Base-by-base conservation (phyloP, 306 rosid species). In the Begonia masoniana region DNA sequence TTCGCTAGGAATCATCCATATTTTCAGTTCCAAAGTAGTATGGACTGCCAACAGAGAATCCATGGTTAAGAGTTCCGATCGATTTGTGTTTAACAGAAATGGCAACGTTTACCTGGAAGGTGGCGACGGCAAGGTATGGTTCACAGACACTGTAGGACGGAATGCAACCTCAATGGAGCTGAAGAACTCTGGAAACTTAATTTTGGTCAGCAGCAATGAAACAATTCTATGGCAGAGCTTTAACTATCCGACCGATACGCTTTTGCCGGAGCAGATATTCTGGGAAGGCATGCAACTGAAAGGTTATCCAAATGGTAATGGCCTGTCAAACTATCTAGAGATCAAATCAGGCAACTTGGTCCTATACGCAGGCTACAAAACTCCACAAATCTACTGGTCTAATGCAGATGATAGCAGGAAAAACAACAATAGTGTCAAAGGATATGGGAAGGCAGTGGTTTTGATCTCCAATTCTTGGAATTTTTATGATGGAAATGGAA, bases 331-430 rank as follows among this genome's bases (percentile, higher is more conserved):
- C 59, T 62, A 53, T 60, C 70, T 81, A 17, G 70, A 66, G 54
- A 68, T 81, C 55, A 55, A 56, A 47, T 60, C 74, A 7, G 88
- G 73, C 1, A 60, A 66, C 43, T 45, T 69, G 55, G 58, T 74
- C 49, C 66, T 81, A 35, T 77, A 59, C 7, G 72, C 83, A 4
- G 79, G 69, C 43, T 74, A 47, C 42, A 64, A 43, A 41, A 64
- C 58, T 43, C 78, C 81, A 14, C 83, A 77, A 65, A 50, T 69
- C 55, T 81, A 81, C 62, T 81, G 83, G 87, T 72, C 87, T 57
- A 26, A 65, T 21, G 16, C 62, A 43, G 61, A 52, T 24, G 79
- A 77, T 4, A 45, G 35, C 62, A 60, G 81, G 46, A 74, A 53
- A 59, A 66, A 55, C 42, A 47, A 60, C 56, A 59, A 59, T 13